Conservation (phyloP, 2,329 filamentous ascomycete genomes). For the Verticillium albo-atrum region DNA sequence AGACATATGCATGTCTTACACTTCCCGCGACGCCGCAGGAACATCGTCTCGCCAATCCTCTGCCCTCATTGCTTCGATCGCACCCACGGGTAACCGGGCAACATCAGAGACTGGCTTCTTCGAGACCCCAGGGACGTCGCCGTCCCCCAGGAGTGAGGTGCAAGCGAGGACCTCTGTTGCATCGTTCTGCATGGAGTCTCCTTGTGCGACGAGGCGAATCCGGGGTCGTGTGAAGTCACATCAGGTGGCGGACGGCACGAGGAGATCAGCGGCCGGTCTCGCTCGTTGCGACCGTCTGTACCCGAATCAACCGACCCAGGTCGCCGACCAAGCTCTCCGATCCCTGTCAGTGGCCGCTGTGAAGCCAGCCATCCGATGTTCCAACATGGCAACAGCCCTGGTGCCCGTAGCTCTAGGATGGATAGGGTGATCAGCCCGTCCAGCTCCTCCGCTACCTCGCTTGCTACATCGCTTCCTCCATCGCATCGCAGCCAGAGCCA, state of each 20-base stretch:
- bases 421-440: neutral
- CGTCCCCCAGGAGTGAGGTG: too few species aligned
- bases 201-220: neutral
- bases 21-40: constrained; percentile 17
- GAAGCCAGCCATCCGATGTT: neutral
- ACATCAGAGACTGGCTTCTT: neutral
- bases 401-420: neutral
- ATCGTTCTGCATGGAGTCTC: neutral
- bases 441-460: neutral
- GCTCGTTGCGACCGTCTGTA: neutral
- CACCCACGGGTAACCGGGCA: constrained; percentile 5
- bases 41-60: constrained; percentile 6
- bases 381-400: neutral
- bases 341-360: neutral
- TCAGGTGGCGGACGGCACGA: neutral
- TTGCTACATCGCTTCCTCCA: neutral
- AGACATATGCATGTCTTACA: constrained; percentile 25
- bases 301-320: neutral
- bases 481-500: neutral
- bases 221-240: neutral
- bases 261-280: neutral
- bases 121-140: neutral
- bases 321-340: neutral
- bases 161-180: too few species aligned
- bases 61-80: constrained; percentile 1